Evolutionary conservation across 495 filamentous ascomycete species (phyloP), one percentile per base, ranked within the genome.

Genomic region (Sordaria brevicollis): DNA sequence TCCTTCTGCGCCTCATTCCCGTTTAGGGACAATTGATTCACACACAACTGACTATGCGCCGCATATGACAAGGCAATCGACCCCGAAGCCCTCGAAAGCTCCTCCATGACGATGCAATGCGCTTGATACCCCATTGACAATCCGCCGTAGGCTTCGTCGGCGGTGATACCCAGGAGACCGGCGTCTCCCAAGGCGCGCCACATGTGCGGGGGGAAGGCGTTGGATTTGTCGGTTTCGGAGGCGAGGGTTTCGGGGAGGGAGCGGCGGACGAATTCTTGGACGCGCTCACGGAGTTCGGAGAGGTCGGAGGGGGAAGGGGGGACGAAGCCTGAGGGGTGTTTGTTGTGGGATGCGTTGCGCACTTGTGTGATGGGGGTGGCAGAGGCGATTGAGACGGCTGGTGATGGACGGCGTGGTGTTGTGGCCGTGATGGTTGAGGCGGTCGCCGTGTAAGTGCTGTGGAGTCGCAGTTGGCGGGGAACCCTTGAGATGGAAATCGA

Each of bases 71-170:
- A 87, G 7, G 89, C 95, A 71, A 99, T 94, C 73, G 92, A 95
- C 43, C 94, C 93, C 83, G 80, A 83, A 65, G 82, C 83, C 17
- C 85, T 80, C 9, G 85, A 86, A 66, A 89, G 75, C 82, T 98
- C 95, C 78, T 99, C 95, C 91, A 99, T 94, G 10, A 97, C 92
- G 5, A 96, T 83, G 78, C 94, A 97, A 76, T 99, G 95, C 35
- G 96, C 96, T 79, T 99, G 96, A 81, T 99, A 99, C 39, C 95
- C 95, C 87, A 98, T 89, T 4, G 86, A 92, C 67, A 98, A 79
- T 4, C 95, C 95, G 43, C 95, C 96, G 67, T 94, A 94, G 49
- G 93, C 90, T 79, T 97, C 94, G 79, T 97, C 93, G 15, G 92
- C 96, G 0, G 95, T 99, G 72, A 97, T 90, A 43, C 95, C 95